Evolutionary conservation across 345 rosid species (phyloP).

Genomic region (Aegle marmelos): DNA sequence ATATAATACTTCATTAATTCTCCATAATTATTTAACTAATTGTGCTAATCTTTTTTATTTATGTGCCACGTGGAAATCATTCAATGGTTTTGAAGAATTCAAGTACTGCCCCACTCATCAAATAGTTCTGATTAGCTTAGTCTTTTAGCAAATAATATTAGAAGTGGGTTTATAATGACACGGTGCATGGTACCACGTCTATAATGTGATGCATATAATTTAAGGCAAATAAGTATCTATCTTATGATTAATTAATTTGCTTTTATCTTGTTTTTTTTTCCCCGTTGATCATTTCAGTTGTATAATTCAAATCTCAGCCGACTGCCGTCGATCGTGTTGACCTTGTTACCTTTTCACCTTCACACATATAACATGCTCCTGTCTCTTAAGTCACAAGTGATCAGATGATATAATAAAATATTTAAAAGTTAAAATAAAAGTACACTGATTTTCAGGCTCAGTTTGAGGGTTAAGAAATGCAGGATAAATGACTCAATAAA

Average conservation of each 20-base stretch:
- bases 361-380: conserved; percentile 1
- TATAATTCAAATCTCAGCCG: conserved; percentile 29
- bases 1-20: background rate
- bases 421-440: background rate
- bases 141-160: background rate
- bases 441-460: conserved; percentile 25
- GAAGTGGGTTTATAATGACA: background rate
- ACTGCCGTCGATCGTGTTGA: conserved; percentile 22
- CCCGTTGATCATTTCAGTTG: conserved; percentile 9
- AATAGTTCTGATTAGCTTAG: background rate
- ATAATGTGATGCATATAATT: background rate
- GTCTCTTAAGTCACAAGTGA: background rate
- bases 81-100: no score
- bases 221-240: background rate
- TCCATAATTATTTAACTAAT: background rate
- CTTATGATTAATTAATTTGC: no score
- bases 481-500: conserved; percentile 9
- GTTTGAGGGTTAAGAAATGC: conserved; percentile 32
- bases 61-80: conserved; percentile 4
- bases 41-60: background rate
- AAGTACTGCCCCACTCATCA: background rate
- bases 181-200: background rate
- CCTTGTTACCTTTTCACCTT: background rate
- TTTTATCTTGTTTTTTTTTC: background rate
- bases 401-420: background rate